Percentiles rank a stretch among this genome's conserved stretches.
Evolutionary conservation across 2,329 filamentous ascomycete genomes (phyloP).

Genomic region (Chalaropsis thielavioides): DNA sequence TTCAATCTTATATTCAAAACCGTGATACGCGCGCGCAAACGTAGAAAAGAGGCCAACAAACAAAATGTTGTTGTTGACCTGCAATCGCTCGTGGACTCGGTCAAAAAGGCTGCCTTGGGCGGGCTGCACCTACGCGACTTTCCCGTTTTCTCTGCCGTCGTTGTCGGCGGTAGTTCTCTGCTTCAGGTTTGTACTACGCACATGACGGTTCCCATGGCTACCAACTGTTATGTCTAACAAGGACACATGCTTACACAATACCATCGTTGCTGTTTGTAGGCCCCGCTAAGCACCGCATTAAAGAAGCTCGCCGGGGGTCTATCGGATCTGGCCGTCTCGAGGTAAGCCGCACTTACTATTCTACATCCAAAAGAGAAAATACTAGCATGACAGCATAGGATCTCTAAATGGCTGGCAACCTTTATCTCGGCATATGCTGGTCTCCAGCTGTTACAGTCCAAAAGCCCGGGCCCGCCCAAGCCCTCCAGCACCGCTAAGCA

Average conservation of each 20-base stretch:
- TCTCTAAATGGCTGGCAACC: conserved; percentile 37
- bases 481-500: conserved; percentile 30
- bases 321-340: conserved; percentile 8
- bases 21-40: conserved; percentile 25
- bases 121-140: conserved; percentile 43
- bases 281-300: conserved; percentile 11
- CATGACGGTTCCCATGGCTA: background rate
- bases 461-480: conserved; percentile 24
- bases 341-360: conserved; percentile 1
- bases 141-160: conserved; percentile 45
- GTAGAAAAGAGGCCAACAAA: conserved; percentile 20
- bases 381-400: background rate
- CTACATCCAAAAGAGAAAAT: background rate
- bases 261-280: background rate
- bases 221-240: background rate
- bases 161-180: conserved; percentile 47
- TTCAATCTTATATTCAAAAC: conserved; percentile 40
- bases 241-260: background rate
- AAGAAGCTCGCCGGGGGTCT: conserved; percentile 12
- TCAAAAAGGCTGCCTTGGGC: conserved; percentile 30
- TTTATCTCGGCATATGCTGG: conserved; percentile 46
- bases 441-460: conserved; percentile 43
- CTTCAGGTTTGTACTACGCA: conserved; percentile 32
- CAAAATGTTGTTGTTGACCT: background rate
- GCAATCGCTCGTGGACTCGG: conserved; percentile 4